phyloP scores from a whole-genome alignment of 805 yeast species.

The Millerago galiae region DNA sequence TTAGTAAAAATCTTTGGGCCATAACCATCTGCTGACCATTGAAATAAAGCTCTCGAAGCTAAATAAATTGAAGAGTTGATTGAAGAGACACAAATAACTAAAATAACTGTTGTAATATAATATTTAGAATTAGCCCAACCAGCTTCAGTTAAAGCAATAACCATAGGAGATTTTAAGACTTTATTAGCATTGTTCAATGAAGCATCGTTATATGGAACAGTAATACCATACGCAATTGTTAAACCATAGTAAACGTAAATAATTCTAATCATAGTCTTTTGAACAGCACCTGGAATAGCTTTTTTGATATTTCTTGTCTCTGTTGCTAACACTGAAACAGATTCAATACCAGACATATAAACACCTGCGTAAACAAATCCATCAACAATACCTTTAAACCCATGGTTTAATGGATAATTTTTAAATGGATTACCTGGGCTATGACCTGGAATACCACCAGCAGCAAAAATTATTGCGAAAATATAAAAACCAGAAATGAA shows the following conservation, averaged over 20 bases:
- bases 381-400: slow-evolving; percentile 50
- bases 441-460: slow-evolving; percentile 34
- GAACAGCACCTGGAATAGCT: slow-evolving; percentile 64
- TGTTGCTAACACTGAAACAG: slow-evolving; percentile 71
- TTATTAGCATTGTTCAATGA: slow-evolving; percentile 30
- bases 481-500: slow-evolving; percentile 44
- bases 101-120: slow-evolving; percentile 62
- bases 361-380: slow-evolving; percentile 67
- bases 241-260: slow-evolving; percentile 53
- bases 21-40: slow-evolving; percentile 53
- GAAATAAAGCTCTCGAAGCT: slow-evolving; percentile 62
- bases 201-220: slow-evolving; percentile 42
- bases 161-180: slow-evolving; percentile 59
- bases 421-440: slow-evolving; percentile 30
- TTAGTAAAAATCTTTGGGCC: slow-evolving; percentile 52
- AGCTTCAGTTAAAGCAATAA: slow-evolving; percentile 60
- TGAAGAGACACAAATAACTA: slow-evolving; percentile 60
- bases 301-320: slow-evolving; percentile 66
- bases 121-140: slow-evolving; percentile 63
- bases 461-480: slow-evolving; percentile 40
- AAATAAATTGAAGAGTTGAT: slow-evolving; percentile 64
- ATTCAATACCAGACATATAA: slow-evolving; percentile 73
- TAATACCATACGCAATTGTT: slow-evolving; percentile 3
- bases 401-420: slow-evolving; percentile 32
- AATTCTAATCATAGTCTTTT: slow-evolving; percentile 59